Evolutionary conservation across 148 eudicot genomes (phyloP), one percentile per base, ranked within the genome.

Genomic region (Limonium bicolor): DNA sequence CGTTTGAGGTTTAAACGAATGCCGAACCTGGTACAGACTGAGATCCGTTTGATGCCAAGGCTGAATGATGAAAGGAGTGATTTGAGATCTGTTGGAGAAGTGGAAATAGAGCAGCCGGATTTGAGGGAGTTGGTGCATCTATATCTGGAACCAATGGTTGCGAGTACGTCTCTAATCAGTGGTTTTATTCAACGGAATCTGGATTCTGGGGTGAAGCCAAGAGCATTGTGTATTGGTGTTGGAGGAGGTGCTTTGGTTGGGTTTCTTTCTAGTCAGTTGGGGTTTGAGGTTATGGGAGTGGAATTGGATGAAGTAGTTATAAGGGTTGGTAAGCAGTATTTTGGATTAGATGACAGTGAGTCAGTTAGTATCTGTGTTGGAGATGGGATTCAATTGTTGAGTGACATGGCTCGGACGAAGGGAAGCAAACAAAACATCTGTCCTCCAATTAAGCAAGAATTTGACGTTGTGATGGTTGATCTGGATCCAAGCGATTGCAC

Each of bases 1-100:
- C 60, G 95, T 48, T 53, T 90, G 76, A 78, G 95, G 88, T 90
- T 90, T 63, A 85, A 81, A 68, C 59, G 95, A 20, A 85, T 76
- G 78, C 99, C 99, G 2, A 78, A 85, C 65, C 65, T 76, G 60
- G 56, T 85, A 17, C 99, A 90, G 25, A 69, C 78, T 30, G 82
- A 90, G 56, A 58, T 90, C 5, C 46, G 56, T 9, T 54, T 90
- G 59, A 35, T 53, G n/a, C 74, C 72, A 1, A 51, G 13, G 23
- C 43, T 17, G 30, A 6, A 20, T 15, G 24, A 38, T 62, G 42
- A 26, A 22, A n/a, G n/a, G n/a, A 30, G 15, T 48, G 22, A 37
- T 31, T 43, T 36, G 33, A 54, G 17, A 42, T 40, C 7, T 48
- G 26, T 50, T 7, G 23, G 34, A 35, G 25, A 55, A 10, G 64